Evolutionary conservation across 169 alveolate genomes (phyloP).

Genomic region (Plasmodium reichenowi): DNA sequence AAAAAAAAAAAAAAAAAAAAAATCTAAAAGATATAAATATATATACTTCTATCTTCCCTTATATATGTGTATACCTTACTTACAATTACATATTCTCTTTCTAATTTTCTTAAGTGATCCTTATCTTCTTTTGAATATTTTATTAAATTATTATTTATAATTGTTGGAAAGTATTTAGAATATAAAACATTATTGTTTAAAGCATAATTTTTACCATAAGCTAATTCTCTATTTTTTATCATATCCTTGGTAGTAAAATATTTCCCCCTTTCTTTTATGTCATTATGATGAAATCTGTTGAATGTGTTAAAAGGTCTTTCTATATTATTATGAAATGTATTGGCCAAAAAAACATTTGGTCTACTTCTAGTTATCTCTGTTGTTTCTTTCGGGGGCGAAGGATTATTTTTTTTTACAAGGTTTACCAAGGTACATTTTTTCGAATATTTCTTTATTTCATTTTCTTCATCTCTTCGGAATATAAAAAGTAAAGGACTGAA

Average conservation of each 20-base stretch:
- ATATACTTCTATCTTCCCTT: conserved; percentile 22
- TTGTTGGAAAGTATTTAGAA: conserved; percentile 26
- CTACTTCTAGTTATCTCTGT: neutral
- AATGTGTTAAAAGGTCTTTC: conserved; percentile 37
- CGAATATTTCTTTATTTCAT: conserved; percentile 41
- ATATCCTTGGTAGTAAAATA: conserved; percentile 13
- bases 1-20: conserved; percentile 10
- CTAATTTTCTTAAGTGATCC: conserved; percentile 22
- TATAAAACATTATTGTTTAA: conserved; percentile 13
- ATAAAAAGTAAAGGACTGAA: conserved; percentile 56
- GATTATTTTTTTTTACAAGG: conserved; percentile 18
- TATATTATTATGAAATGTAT: conserved; percentile 17
- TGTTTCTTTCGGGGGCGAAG: neutral
- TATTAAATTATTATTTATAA: conserved; percentile 32
- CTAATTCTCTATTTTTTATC: neutral
- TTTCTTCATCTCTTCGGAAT: conserved; percentile 57
- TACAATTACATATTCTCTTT: conserved; percentile 36
- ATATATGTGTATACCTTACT: conserved; percentile 50
- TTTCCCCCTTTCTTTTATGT: conserved; percentile 8
- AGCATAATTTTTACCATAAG: neutral
- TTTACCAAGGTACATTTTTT: conserved; percentile 17
- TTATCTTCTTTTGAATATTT: conserved; percentile 9
- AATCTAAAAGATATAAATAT: conserved; percentile 38
- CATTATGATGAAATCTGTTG: conserved; percentile 31
- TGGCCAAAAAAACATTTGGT: conserved; percentile 25